phyloP scores from a whole-genome alignment of 805 yeast genomes.

The Cyberlindnera euphorbiae region DNA sequence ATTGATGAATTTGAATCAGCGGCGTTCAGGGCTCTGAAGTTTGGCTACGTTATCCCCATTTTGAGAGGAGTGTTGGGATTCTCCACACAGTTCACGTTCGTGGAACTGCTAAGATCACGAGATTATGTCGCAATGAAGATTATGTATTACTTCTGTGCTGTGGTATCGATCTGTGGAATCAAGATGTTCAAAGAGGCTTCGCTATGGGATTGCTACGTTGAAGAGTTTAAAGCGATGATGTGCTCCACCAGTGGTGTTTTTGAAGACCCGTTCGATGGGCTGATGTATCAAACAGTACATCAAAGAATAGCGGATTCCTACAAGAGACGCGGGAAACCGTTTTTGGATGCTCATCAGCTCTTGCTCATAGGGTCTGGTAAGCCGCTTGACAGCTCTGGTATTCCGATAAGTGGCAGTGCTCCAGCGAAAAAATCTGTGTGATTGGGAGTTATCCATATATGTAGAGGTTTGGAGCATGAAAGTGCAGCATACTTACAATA shows the following conservation, averaged over 20 bases:
- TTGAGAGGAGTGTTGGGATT: conserved; percentile 13
- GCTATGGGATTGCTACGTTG: conserved; percentile 20
- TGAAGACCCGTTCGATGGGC: conserved; percentile 18
- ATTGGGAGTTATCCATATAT: too few species aligned
- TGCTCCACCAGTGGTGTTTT: conserved; percentile 9
- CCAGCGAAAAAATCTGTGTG: not conserved
- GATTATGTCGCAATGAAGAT: conserved; percentile 22
- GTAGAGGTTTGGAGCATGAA: too few species aligned
- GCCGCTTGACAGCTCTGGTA: conserved; percentile 2
- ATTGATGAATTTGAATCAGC: conserved; percentile 16
- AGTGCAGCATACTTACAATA: too few species aligned
- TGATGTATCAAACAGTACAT: conserved; percentile 16
- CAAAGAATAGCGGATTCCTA: conserved; percentile 5
- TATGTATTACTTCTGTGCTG: conserved; percentile 16
- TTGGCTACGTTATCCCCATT: conserved; percentile 20
- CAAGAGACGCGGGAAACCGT: conserved; percentile 13
- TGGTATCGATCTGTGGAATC: conserved; percentile 21
- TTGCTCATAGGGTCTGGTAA: conserved; percentile 12
- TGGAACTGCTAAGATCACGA: conserved; percentile 10
- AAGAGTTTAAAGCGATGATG: conserved; percentile 10
- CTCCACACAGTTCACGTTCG: conserved; percentile 6
- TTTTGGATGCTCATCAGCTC: conserved; percentile 11
- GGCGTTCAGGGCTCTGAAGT: conserved; percentile 15
- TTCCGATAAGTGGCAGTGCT: too few species aligned
- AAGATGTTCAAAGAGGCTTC: conserved; percentile 15